Conservation (phyloP, 192 early-diverging fungal genomes). For the Coemansia furcata region DNA sequence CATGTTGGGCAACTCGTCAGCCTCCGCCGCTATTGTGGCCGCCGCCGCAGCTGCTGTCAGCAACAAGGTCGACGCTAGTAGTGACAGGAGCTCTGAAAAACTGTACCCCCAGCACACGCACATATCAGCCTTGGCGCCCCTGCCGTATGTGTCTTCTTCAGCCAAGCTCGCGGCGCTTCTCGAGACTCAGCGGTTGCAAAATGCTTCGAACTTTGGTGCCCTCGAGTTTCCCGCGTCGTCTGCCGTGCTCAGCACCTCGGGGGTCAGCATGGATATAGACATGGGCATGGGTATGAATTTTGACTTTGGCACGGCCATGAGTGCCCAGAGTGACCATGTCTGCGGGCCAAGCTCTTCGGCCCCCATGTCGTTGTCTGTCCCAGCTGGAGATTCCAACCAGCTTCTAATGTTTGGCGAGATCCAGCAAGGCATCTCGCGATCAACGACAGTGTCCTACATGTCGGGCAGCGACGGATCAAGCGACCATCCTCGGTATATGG, state of each 20-base stretch:
- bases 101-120: not conserved
- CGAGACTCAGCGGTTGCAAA: constrained; percentile 8
- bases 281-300: constrained; percentile 4
- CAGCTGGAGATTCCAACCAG: constrained; percentile 10
- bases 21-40: constrained; percentile 27
- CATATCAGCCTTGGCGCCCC: constrained; percentile 5
- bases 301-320: constrained; percentile 3
- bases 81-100: not conserved
- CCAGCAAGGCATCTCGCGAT: constrained; percentile 6
- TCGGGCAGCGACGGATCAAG: not conserved
- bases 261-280: not conserved
- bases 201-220: constrained; percentile 1
- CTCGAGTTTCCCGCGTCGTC: not conserved
- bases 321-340: not conserved
- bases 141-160: constrained; percentile 13
- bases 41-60: constrained; percentile 1
- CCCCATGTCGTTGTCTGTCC: constrained; percentile 2
- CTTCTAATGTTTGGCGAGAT: constrained; percentile 8
- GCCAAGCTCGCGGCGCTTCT: constrained; percentile 16
- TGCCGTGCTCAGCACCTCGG: not conserved
- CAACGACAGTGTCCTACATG: constrained; percentile 12
- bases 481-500: not conserved
- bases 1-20: constrained; percentile 17
- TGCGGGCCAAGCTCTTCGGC: not conserved
- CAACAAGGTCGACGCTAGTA: not conserved